Base-by-base conservation (phyloP, 441 rosid species). In the Gossypium lobatum region DNA sequence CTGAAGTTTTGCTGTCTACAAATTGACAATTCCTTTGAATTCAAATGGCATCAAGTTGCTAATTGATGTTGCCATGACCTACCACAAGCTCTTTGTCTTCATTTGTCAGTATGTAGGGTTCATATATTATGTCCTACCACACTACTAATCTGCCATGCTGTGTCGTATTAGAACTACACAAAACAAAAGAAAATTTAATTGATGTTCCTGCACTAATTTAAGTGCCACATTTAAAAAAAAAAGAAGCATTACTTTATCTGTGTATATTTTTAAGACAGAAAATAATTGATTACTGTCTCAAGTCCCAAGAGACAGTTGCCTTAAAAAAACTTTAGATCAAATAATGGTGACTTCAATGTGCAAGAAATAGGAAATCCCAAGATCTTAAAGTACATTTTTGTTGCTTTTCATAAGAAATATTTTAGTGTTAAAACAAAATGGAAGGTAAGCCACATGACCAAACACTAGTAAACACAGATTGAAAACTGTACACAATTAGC, bases 101-200 rank as follows among this genome's bases (percentile, higher is more conserved):
- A 28, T 42, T 14, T 53, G 62, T 34, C 37, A 59, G 71, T 17
- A 42, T 75, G 67, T 11, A 76, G 77, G 75, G 34, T 20, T 59
- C 26, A 13, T 25, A 37, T 50, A n/a, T 34, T 58, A 23, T 59
- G 64, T 25, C 64, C 64, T 37, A 3, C 26, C 52, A n/a, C 55
- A 39, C 13, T 42, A n/a, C 64, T 34, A 53, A 61, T 66, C 20
- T 53, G 57, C 18, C 66, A 14, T 37, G 4, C 39, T 57, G 75
- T 52, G 31, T 52, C 78, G 50, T 54, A 20, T 73, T 18, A 21
- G 10, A 34, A 23, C 53, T 9, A 34, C 67, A 23, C 16, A 25
- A 23, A 25, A 48, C 52, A n/a, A 4, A 3, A 25, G 21, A 67
- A 23, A 46, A 48, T n/a, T 25, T 16, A 16, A 2, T 34, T 16